Evolutionary conservation across 2,329 filamentous ascomycete genomes (phyloP).

Genomic region (Diaporthe ilicicola): DNA sequence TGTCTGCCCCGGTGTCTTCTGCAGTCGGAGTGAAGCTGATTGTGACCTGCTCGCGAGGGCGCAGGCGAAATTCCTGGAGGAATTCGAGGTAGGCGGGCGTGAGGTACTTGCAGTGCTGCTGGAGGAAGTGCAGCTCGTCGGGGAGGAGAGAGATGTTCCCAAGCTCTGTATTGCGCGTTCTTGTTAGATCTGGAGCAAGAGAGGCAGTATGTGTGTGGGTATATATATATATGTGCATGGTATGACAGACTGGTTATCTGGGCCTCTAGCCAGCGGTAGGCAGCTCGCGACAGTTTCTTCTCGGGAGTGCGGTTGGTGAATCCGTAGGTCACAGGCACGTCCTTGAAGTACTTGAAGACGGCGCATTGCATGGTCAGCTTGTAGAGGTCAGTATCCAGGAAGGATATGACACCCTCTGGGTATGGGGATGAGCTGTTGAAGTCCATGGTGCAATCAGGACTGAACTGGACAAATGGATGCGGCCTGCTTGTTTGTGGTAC

Average conservation of each 20-base stretch:
- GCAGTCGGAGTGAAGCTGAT: slow-evolving; percentile 69
- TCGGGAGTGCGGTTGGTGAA: slow-evolving; percentile 96
- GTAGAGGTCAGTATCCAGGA: slow-evolving; percentile 87
- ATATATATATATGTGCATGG: slow-evolving; percentile 26
- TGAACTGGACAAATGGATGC: not conserved
- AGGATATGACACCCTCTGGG: slow-evolving; percentile 81
- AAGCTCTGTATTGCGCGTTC: slow-evolving; percentile 65
- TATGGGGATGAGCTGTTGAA: slow-evolving; percentile 73
- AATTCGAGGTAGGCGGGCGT: slow-evolving; percentile 80
- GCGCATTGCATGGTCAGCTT: slow-evolving; percentile 99
- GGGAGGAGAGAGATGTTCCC: slow-evolving; percentile 80
- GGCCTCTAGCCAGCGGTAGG: slow-evolving; percentile 83
- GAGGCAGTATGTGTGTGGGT: no score
- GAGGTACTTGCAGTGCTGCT: slow-evolving; percentile 82
- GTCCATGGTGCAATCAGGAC: slow-evolving; percentile 56
- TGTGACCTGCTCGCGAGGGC: slow-evolving; percentile 81
- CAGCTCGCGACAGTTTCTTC: slow-evolving; percentile 86
- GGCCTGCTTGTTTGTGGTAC: not conserved
- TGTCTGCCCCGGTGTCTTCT: slow-evolving; percentile 67
- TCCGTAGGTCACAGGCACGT: slow-evolving; percentile 84
- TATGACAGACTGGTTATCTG: slow-evolving; percentile 78
- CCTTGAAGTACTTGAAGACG: slow-evolving; percentile 89
- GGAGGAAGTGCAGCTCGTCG: slow-evolving; percentile 83
- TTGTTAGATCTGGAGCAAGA: not conserved
- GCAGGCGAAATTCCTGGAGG: slow-evolving; percentile 82